Percentiles rank a stretch among this genome's conserved stretches.
phyloP scores from a whole-genome alignment of 1,284 basidiomycete species.

The Irpex sp. region DNA sequence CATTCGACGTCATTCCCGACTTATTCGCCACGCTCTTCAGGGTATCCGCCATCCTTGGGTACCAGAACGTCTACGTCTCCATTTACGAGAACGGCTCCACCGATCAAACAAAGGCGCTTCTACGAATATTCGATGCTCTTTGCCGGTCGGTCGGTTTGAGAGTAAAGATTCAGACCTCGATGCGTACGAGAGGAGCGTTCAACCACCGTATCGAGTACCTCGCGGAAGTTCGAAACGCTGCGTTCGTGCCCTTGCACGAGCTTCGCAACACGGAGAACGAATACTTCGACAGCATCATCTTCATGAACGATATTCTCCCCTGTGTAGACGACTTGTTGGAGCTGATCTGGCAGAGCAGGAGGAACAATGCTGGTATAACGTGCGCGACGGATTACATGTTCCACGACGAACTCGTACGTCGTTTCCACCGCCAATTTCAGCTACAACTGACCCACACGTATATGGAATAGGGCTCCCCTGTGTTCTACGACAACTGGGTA shows the following conservation, averaged over 20 bases:
- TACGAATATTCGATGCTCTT: conserved; percentile 89
- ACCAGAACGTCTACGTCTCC: conserved; percentile 94
- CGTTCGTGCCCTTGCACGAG: conserved; percentile 90
- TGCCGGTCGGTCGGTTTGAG: conserved; percentile 86
- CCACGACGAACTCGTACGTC: conserved; percentile 82
- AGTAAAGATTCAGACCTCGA: conserved; percentile 86
- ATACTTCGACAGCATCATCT: conserved; percentile 91
- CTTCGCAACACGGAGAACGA: conserved; percentile 86
- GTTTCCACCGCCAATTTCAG: neutral
- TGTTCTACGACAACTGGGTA: conserved; percentile 98
- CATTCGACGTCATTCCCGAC: conserved; percentile 97
- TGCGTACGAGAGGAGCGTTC: conserved; percentile 90
- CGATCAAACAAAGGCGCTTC: conserved; percentile 93
- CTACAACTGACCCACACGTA: conserved; percentile 2
- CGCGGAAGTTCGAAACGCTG: conserved; percentile 93
- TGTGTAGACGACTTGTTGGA: conserved; percentile 95
- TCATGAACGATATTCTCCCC: conserved; percentile 98
- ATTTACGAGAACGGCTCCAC: conserved; percentile 97
- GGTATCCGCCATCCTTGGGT: conserved; percentile 84
- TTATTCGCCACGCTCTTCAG: conserved; percentile 95
- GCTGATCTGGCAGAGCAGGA: conserved; percentile 89
- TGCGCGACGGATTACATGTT: conserved; percentile 98
- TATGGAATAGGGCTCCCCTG: conserved; percentile 60
- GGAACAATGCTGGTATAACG: conserved; percentile 93
- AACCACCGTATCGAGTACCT: conserved; percentile 98